phyloP scores from a whole-genome alignment of 2,329 filamentous ascomycete species.

The Fusarium beomiforme region DNA sequence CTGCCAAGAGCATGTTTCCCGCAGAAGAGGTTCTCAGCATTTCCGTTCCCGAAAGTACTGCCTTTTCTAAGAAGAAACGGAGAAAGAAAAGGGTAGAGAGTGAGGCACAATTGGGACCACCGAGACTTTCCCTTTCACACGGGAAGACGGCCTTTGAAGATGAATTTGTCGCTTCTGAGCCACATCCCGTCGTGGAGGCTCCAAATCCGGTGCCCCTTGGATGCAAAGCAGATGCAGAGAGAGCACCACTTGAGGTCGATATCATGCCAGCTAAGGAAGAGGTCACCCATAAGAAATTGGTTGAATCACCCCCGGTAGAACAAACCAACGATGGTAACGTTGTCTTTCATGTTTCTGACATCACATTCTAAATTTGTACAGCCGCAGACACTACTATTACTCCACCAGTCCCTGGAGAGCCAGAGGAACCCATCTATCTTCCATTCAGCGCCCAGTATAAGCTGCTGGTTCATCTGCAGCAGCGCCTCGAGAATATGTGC shows the following conservation, averaged over 20 bases:
- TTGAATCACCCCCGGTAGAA: rapidly evolving
- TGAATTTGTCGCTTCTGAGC: rapidly evolving
- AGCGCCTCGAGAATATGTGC: neutral
- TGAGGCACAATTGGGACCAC: too few species aligned
- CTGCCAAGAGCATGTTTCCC: rapidly evolving
- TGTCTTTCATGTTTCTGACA: rapidly evolving
- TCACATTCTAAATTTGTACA: rapidly evolving
- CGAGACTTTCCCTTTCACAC: rapidly evolving
- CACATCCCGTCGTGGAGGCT: neutral
- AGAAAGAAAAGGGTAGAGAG: neutral
- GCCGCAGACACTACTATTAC: rapidly evolving
- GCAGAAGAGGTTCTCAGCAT: rapidly evolving
- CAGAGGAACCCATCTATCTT: neutral
- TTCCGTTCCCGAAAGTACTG: rapidly evolving
- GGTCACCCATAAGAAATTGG: rapidly evolving
- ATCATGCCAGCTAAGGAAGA: neutral
- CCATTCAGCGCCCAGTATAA: neutral
- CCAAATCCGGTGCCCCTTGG: too few species aligned
- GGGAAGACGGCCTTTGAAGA: rapidly evolving
- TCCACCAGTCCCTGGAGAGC: rapidly evolving
- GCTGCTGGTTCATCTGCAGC: neutral
- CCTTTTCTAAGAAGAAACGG: neutral
- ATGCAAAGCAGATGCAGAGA: neutral
- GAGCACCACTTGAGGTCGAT: neutral
- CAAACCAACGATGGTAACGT: neutral